Conservation (phyloP, 345 rosid species). For the Salix dunnii region DNA sequence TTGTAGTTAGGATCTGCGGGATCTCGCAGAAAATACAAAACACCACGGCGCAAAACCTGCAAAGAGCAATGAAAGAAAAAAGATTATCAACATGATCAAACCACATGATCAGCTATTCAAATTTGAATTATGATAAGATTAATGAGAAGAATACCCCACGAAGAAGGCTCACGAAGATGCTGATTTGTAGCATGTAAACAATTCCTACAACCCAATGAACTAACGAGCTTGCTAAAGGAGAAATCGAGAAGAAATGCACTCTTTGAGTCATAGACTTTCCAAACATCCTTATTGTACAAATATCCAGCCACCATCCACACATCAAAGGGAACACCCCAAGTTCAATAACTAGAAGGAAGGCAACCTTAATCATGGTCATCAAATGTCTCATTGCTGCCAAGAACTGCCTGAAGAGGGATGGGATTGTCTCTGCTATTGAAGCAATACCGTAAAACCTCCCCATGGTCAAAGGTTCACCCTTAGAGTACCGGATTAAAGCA, state of each 20-base stretch:
- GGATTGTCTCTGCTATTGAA: slow-evolving; percentile 77
- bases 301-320: slow-evolving; percentile 99
- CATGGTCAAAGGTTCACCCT: slow-evolving; percentile 86
- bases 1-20: slow-evolving; percentile 99
- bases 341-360: slow-evolving; percentile 94
- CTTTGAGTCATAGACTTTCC: slow-evolving; percentile 92
- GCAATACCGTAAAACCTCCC: slow-evolving; percentile 87
- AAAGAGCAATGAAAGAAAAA: not conserved
- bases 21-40: slow-evolving; percentile 86
- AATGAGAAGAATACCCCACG: slow-evolving; percentile 69
- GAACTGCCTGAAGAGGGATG: slow-evolving; percentile 89
- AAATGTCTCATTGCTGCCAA: slow-evolving; percentile 96
- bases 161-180: slow-evolving; percentile 97
- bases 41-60: slow-evolving; percentile 95
- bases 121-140: not conserved
- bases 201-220: slow-evolving; percentile 98
- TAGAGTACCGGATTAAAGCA: slow-evolving; percentile 80
- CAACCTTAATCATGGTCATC: slow-evolving; percentile 99
- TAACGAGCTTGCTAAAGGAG: slow-evolving; percentile 93
- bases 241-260: slow-evolving; percentile 69
- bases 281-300: slow-evolving; percentile 91
- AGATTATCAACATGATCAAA: not conserved
- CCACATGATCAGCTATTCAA: not conserved
- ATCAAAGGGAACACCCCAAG: slow-evolving; percentile 98
- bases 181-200: slow-evolving; percentile 92